Evolutionary conservation across 805 yeast species (phyloP).

Genomic region (Brettanomyces naardenensis): DNA sequence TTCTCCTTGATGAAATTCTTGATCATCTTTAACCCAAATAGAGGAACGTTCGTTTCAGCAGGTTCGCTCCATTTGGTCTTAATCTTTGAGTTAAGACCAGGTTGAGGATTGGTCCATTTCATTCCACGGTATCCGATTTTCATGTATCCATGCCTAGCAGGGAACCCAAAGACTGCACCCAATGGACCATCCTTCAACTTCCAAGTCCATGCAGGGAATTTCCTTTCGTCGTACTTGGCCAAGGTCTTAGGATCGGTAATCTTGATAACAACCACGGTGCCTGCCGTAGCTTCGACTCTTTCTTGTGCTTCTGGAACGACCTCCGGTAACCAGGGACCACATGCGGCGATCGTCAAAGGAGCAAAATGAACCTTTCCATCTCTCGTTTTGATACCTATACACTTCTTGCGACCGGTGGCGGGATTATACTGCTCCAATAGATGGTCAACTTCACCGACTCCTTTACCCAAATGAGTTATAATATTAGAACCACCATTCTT

Average conservation of each 20-base stretch:
- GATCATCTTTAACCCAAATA: conserved; percentile 19
- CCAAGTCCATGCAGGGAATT: conserved; percentile 24
- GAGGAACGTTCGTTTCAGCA: conserved; percentile 21
- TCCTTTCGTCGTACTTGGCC: conserved; percentile 15
- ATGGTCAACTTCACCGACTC: conserved; percentile 9
- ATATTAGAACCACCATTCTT: conserved; percentile 15
- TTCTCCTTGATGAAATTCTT: conserved; percentile 19
- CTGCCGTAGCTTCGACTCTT: conserved; percentile 25
- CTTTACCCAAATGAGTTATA: conserved; percentile 17
- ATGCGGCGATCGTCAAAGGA: conserved; percentile 15
- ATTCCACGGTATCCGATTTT: conserved; percentile 26
- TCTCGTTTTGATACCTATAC: conserved; percentile 17
- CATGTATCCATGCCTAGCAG: conserved; percentile 19
- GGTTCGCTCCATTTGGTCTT: conserved; percentile 21
- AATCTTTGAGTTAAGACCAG: conserved; percentile 15
- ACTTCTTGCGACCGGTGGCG: conserved; percentile 8
- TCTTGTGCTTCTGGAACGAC: conserved; percentile 23
- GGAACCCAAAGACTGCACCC: conserved; percentile 27
- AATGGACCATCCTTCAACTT: conserved; percentile 22
- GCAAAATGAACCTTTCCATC: conserved; percentile 18
- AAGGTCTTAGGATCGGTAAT: conserved; percentile 10
- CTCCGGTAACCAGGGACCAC: conserved; percentile 24
- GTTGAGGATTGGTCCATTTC: conserved; percentile 23
- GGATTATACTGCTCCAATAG: conserved; percentile 9
- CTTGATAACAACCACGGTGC: conserved; percentile 22